Conservation (phyloP, 768 basidiomycete genomes). For the Lactifluus volemus region DNA sequence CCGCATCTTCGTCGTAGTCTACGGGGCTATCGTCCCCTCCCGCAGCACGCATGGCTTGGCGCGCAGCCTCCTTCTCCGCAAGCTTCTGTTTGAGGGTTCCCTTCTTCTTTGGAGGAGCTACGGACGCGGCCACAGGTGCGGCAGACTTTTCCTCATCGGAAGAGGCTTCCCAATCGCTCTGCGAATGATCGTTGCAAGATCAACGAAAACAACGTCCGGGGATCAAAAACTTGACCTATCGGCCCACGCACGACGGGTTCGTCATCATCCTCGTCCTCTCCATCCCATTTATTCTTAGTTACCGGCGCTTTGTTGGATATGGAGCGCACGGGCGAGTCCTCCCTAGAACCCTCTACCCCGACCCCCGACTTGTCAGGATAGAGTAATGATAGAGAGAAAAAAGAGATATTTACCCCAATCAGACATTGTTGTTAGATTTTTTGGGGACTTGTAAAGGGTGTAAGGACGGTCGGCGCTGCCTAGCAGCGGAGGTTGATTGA, state of each 20-base stretch:
- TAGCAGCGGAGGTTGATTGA: constrained; percentile 12
- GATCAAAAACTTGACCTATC: background rate
- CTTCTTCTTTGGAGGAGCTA: constrained; percentile 81
- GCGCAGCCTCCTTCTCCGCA: constrained; percentile 82
- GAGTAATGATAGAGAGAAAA: background rate
- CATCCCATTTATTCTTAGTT: constrained; percentile 62
- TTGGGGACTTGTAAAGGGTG: background rate
- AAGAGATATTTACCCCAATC: constrained; percentile 18
- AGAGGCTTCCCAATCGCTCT: constrained; percentile 96
- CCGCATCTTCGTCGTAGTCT: constrained; percentile 52
- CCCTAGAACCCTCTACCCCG: constrained; percentile 17
- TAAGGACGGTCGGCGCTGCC: constrained; percentile 20
- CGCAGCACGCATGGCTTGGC: constrained; percentile 40
- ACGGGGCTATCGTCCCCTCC: constrained; percentile 31
- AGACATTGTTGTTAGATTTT: constrained; percentile 14
- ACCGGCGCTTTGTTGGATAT: constrained; percentile 21
- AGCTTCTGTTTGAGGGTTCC: constrained; percentile 86
- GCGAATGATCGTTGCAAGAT: constrained; percentile 16
- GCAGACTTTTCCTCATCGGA: constrained; percentile 56
- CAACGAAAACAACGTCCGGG: background rate
- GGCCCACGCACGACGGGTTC: constrained; percentile 55
- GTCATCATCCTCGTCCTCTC: constrained; percentile 86
- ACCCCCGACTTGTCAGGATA: background rate
- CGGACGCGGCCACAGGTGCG: constrained; percentile 34
- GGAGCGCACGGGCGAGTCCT: constrained; percentile 9